phyloP scores from a whole-genome alignment of 306 rosid species.

The Prunus davidiana region DNA sequence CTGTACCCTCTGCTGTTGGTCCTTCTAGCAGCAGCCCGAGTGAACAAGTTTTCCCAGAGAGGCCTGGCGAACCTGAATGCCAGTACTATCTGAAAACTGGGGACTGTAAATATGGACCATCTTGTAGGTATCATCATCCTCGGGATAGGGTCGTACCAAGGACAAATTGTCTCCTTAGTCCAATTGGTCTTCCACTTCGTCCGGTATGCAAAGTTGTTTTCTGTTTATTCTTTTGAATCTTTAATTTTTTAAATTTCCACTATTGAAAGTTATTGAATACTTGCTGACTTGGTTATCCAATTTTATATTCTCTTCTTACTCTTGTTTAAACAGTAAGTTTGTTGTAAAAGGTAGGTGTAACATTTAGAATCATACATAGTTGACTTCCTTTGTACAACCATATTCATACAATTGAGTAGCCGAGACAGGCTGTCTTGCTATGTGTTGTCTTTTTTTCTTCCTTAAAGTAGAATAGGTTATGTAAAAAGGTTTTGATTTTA shows the following conservation, averaged over 20 bases:
- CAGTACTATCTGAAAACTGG: slow-evolving; percentile 79
- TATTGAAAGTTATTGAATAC: not conserved
- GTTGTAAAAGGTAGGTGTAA: not conserved
- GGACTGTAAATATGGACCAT: slow-evolving; percentile 77
- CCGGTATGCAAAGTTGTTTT: slow-evolving; percentile 46
- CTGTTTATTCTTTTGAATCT: not conserved
- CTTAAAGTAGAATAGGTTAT: not conserved
- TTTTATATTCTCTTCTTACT: not conserved
- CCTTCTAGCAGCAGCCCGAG: slow-evolving; percentile 50
- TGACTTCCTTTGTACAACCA: not conserved
- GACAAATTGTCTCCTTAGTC: slow-evolving; percentile 56
- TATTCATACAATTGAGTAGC: not conserved
- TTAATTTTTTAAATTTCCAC: not conserved
- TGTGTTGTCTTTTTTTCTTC: not conserved
- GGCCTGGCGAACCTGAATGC: slow-evolving; percentile 86
- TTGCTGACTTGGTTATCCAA: not conserved
- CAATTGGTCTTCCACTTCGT: slow-evolving; percentile 78
- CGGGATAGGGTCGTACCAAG: slow-evolving; percentile 43
- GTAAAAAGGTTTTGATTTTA: not conserved
- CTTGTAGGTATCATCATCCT: slow-evolving; percentile 88
- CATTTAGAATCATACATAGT: not conserved
- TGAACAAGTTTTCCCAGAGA: slow-evolving; percentile 69
- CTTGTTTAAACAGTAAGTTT: not conserved
- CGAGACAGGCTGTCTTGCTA: not conserved
- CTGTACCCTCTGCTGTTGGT: slow-evolving; percentile 46